Conservation (phyloP, 2,329 filamentous ascomycete species). For the Xylaria sp. region DNA sequence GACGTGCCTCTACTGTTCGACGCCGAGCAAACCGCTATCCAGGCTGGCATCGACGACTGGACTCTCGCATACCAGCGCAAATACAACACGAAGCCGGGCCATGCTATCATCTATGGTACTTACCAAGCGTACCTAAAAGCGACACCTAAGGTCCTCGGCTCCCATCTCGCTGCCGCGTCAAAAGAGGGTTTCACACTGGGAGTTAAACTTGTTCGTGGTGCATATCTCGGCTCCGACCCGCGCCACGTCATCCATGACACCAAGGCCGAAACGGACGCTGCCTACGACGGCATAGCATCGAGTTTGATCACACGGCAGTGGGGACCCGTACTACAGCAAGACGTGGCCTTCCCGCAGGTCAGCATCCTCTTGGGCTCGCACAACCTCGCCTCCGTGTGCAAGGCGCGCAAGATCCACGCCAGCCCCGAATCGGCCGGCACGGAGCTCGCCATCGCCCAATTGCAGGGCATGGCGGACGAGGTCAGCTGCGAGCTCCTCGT, state of each 20-base stretch:
- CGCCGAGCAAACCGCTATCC: constrained; percentile 83
- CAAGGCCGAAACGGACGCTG: constrained; percentile 74
- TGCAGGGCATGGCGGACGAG: constrained; percentile 97
- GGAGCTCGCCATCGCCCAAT: constrained; percentile 75
- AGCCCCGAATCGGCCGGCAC: constrained; percentile 53
- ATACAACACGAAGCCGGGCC: constrained; percentile 72
- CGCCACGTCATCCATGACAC: constrained; percentile 76
- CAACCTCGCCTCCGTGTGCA: constrained; percentile 77
- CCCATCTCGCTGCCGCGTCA: constrained; percentile 68
- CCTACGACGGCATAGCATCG: constrained; percentile 77
- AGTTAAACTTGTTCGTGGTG: constrained; percentile 79
- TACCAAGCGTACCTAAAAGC: constrained; percentile 82
- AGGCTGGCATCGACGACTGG: constrained; percentile 84
- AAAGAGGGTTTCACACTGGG: constrained; percentile 73
- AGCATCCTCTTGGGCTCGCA: constrained; percentile 82
- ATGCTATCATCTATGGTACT: constrained; percentile 80
- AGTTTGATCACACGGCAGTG: constrained; percentile 74
- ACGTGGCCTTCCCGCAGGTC: constrained; percentile 63
- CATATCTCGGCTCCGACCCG: constrained; percentile 77
- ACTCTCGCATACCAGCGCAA: constrained; percentile 78
- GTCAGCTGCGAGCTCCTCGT: constrained; percentile 73
- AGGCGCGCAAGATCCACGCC: constrained; percentile 63
- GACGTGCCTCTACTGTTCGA: constrained; percentile 83
- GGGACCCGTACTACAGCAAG: constrained; percentile 61
- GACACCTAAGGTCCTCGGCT: constrained; percentile 64